A percentile compares a stretch with the other conserved stretches of the same genome.
phyloP scores from a whole-genome alignment of 768 basidiomycete species.

The Fomitopsis serialis region DNA sequence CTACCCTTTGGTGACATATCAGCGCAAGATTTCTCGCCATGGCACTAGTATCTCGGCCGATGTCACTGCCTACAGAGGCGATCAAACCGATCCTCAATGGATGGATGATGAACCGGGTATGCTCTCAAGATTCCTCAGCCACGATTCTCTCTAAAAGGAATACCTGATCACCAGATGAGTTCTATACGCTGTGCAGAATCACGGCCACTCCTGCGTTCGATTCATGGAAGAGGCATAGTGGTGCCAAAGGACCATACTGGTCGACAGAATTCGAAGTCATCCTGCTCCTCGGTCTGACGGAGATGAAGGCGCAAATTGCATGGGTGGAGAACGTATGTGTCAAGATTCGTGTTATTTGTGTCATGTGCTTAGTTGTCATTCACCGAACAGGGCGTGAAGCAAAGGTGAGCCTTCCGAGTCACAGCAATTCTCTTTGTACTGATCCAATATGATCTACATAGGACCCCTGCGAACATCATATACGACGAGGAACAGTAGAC shows the following conservation, averaged over 20 bases:
- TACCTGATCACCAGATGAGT: slow-evolving; percentile 21
- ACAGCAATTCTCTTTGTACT: too few relatives aligned
- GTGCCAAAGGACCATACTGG: slow-evolving; percentile 16
- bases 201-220: slow-evolving; percentile 28
- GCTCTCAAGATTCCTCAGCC: neutral
- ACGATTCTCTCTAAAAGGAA: neutral
- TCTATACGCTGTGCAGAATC: slow-evolving; percentile 28
- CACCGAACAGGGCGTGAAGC: too few relatives aligned
- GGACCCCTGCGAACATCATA: too few relatives aligned
- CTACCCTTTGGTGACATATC: neutral
- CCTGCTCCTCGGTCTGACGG: slow-evolving; percentile 39
- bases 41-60: slow-evolving; percentile 10
- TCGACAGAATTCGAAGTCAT: slow-evolving; percentile 33
- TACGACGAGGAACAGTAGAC: too few relatives aligned
- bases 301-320: slow-evolving; percentile 39
- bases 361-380: too few relatives aligned
- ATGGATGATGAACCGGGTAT: slow-evolving; percentile 29
- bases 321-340: slow-evolving; percentile 33
- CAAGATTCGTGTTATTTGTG: too few relatives aligned
- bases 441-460: too few relatives aligned
- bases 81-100: slow-evolving; percentile 24
- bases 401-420: too few relatives aligned
- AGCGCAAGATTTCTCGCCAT: neutral
- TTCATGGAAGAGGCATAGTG: neutral
- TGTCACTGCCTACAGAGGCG: slow-evolving; percentile 29